These are phyloP conservation scores for Macadamia tetraphylla DNA, from an alignment of 164 flowering plant genomes.

Conservation along the genomic window DNA sequence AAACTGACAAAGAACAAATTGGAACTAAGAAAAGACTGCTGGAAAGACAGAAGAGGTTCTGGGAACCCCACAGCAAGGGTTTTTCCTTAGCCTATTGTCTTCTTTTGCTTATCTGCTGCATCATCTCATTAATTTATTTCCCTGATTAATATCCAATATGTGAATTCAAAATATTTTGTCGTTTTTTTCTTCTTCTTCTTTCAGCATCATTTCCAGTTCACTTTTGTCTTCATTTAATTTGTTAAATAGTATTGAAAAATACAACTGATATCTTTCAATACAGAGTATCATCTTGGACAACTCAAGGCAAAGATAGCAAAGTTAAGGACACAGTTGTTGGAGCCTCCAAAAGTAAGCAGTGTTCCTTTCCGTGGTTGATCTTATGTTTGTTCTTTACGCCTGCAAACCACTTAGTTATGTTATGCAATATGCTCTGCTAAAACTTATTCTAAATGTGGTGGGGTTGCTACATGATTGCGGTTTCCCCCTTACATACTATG, in stretches of 20 bases:
- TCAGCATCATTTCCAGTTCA: no score
- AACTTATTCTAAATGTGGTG: no score
- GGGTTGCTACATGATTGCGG: no score
- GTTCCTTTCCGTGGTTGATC: neutral
- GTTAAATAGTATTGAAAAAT: neutral
- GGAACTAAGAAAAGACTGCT: no score
- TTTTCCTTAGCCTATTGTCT: no score
- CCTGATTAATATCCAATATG: neutral
- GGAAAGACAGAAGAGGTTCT: neutral
- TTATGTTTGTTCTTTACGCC: neutral
- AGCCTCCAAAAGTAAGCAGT: slow-evolving; percentile 86
- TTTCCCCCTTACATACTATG: no score
- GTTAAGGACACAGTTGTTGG: slow-evolving; percentile 88
- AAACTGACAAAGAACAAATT: no score
- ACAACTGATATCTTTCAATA: slow-evolving; percentile 6
- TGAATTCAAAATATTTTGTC: neutral
- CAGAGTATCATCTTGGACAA: slow-evolving; percentile 99
- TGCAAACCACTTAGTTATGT: neutral
- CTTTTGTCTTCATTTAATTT: neutral
- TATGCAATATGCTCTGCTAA: no score
- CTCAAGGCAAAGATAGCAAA: slow-evolving; percentile 99
- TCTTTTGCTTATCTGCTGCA: no score
- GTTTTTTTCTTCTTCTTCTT: neutral
- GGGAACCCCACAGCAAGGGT: no score
- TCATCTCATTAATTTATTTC: slow-evolving; percentile 7